Percentiles rank a stretch among this genome's conserved stretches.
phyloP scores from a whole-genome alignment of 106 monocot species.

The Platanthera zijinensis region DNA sequence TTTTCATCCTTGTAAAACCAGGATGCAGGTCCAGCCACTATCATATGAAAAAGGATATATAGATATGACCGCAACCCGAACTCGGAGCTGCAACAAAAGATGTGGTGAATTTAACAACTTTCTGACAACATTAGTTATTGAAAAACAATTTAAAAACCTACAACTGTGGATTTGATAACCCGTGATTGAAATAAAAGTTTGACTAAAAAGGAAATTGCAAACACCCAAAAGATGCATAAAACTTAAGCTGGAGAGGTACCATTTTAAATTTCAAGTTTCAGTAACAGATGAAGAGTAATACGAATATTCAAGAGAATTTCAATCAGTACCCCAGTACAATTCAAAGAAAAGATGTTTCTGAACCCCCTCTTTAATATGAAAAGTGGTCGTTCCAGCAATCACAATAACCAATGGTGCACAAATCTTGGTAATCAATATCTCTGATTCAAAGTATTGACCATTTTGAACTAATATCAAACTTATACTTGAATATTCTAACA shows the following conservation, averaged over 20 bases:
- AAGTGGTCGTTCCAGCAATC: too few species aligned
- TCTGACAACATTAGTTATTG: not conserved
- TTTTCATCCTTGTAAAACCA: conserved; percentile 74
- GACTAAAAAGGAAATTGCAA: not conserved
- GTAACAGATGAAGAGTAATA: too few species aligned
- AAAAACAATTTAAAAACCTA: not conserved
- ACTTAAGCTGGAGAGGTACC: not conserved
- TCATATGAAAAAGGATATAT: conserved; percentile 75
- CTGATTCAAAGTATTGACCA: too few species aligned
- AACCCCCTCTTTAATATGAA: too few species aligned
- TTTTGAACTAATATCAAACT: too few species aligned
- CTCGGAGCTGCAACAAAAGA: conserved; percentile 56
- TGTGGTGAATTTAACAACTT: not conserved
- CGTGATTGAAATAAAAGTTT: not conserved
- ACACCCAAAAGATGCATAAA: not conserved
- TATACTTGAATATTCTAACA: too few species aligned
- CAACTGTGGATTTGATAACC: not conserved
- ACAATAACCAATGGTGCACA: too few species aligned
- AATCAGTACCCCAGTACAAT: too few species aligned
- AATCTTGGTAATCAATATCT: too few species aligned
- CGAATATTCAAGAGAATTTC: too few species aligned
- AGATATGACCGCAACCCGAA: conserved; percentile 87
- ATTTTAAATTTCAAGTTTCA: too few species aligned
- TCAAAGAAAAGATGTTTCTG: too few species aligned
- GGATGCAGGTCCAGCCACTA: conserved; percentile 75